A percentile compares a stretch with the other conserved stretches of the same genome.
phyloP scores from a whole-genome alignment of 257 asterid species.

The Mitragyna speciosa region DNA sequence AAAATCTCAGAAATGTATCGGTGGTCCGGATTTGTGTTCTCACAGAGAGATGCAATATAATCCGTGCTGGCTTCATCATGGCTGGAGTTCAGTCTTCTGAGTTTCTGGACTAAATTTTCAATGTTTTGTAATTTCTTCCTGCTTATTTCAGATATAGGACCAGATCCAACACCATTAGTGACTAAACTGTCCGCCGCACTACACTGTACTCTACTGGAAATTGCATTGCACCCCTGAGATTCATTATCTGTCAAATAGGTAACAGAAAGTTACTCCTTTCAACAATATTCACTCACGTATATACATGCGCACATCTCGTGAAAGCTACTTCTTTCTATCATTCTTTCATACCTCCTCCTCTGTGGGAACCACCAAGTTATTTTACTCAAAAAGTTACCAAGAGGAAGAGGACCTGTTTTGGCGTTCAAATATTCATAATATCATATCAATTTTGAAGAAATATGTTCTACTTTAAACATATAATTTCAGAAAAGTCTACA shows the following conservation, averaged over 20 bases:
- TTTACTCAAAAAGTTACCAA: no score
- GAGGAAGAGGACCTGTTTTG: no score
- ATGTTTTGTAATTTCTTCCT: conserved; percentile 69
- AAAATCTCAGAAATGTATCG: conserved; percentile 85
- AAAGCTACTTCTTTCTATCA: no score
- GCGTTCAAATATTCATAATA: no score
- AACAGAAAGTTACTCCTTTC: background rate
- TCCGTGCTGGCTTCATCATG: conserved; percentile 87
- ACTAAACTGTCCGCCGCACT: conserved; percentile 26
- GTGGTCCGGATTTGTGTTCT: conserved; percentile 70
- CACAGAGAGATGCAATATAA: conserved; percentile 93
- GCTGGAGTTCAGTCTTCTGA: conserved; percentile 75
- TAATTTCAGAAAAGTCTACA: background rate
- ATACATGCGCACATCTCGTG: no score
- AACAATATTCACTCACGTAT: background rate
- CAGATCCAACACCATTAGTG: conserved; percentile 28
- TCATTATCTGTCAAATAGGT: conserved; percentile 45
- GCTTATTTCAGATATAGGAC: conserved; percentile 45
- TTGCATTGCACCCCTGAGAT: conserved; percentile 29
- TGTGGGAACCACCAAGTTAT: no score
- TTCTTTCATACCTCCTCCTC: no score
- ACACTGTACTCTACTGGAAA: conserved; percentile 17
- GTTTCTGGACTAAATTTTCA: conserved; percentile 78
- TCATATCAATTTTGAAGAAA: no score
- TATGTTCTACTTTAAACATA: background rate